These are phyloP conservation scores for Xylaria palmicola DNA, from an alignment of 495 filamentous ascomycete genomes.

Conservation along the genomic window DNA sequence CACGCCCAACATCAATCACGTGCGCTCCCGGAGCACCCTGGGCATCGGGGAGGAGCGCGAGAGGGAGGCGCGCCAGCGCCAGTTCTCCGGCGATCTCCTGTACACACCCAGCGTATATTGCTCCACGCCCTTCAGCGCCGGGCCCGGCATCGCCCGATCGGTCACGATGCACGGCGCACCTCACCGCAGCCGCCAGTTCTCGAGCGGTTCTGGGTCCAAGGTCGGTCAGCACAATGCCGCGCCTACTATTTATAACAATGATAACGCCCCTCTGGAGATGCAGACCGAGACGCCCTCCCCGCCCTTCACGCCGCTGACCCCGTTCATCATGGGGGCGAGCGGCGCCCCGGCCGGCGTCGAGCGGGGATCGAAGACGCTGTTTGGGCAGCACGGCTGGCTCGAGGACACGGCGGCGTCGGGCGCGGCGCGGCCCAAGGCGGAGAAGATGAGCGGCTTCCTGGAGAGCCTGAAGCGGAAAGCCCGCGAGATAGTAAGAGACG, in stretches of 20 bases:
- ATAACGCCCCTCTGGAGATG: background rate
- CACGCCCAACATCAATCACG: background rate
- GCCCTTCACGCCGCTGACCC: constrained; percentile 27
- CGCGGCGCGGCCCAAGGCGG: constrained; percentile 17
- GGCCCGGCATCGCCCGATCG: background rate
- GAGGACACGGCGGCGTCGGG: constrained; percentile 36
- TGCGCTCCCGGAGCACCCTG: constrained; percentile 13
- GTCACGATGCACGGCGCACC: constrained; percentile 1
- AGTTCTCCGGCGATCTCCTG: background rate
- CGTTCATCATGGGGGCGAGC: constrained; percentile 17
- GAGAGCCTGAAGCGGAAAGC: constrained; percentile 41
- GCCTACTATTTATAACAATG: too few species aligned
- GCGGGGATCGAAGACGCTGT: constrained; percentile 34
- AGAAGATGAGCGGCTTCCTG: constrained; percentile 33
- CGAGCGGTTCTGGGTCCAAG: background rate
- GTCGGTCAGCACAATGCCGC: background rate
- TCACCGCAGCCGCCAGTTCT: background rate
- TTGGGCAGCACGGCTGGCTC: constrained; percentile 49
- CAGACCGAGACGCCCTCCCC: background rate
- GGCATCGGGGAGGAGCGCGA: constrained; percentile 11
- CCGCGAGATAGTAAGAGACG: constrained; percentile 40
- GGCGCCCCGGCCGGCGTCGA: constrained; percentile 2
- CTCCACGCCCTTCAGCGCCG: background rate
- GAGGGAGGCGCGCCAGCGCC: background rate
- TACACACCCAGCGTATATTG: background rate